Percentiles rank a stretch among this genome's conserved stretches.
phyloP scores from a whole-genome alignment of 1,139 yeast species.

The Blastobotrys serpentis region DNA sequence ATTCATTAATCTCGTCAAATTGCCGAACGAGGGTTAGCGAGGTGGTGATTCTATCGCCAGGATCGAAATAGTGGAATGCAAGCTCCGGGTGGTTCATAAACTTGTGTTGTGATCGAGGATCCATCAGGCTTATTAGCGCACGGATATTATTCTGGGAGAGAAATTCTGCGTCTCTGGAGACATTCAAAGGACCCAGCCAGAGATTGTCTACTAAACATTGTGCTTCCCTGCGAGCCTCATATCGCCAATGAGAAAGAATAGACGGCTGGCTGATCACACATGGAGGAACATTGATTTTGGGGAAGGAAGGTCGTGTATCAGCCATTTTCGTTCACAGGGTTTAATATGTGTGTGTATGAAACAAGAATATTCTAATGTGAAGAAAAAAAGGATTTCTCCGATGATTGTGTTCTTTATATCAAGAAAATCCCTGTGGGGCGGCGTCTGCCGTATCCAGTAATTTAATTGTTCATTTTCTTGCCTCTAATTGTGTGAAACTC shows the following conservation, averaged over 20 bases:
- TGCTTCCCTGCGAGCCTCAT: constrained; percentile 33
- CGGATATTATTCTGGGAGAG: constrained; percentile 29
- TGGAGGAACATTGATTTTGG: constrained; percentile 32
- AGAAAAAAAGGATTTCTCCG: no score
- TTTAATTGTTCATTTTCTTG: background rate
- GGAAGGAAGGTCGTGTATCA: constrained; percentile 15
- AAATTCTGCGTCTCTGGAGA: constrained; percentile 28
- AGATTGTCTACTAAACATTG: constrained; percentile 32
- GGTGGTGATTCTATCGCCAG: constrained; percentile 21
- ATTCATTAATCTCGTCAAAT: constrained; percentile 21
- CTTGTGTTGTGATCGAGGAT: constrained; percentile 12
- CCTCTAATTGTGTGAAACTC: no score
- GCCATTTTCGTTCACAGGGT: background rate
- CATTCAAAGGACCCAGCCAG: constrained; percentile 37
- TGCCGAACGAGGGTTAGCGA: constrained; percentile 23
- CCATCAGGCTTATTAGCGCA: constrained; percentile 27
- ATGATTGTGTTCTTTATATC: no score
- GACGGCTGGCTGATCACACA: constrained; percentile 30
- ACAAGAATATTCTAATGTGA: no score
- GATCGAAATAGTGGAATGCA: constrained; percentile 20
- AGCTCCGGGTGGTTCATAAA: constrained; percentile 15
- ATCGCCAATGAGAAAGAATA: constrained; percentile 32
- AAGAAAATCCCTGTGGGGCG: no score
- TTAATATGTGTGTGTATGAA: no score
- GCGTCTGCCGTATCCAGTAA: background rate